Evolutionary conservation across 208 protist genomes (phyloP), one percentile per base, ranked within the genome.

Genomic region (Crithidia brevicula): DNA sequence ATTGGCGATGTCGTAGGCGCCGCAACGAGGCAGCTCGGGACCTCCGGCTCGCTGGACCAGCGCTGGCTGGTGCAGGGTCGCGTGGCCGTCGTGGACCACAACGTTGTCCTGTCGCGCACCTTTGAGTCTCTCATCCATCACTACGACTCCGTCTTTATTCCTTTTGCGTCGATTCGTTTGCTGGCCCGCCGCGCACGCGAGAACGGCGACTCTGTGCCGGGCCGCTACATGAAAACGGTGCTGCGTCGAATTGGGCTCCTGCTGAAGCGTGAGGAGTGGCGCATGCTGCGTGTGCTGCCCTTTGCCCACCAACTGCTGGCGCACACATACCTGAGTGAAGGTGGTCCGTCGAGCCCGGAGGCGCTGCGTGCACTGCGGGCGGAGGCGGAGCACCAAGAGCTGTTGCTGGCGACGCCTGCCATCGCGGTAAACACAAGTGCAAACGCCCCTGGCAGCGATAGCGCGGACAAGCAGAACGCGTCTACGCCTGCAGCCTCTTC

Each of bases 71-170:
- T 92, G 46, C 83, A 96, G 65, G 91, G 91, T 11, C 86, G 91
- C 25, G 87, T 96, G 4, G 91, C 85, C n/a, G 87, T 96, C 1
- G 77, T 94, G 16, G 91, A 96, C 63, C 91, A 94, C 74, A 93
- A 90, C 69, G 83, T 92, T 2, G 20, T 96, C 15, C 80, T 94
- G n/a, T 86, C 81, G 10, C 79, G 87, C n/a, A 77, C 72, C 22
- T 89, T 94, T 34, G 87, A 92, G 43, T 94, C 88, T 11, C 81
- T 96, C 56, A 67, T 85, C 4, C 34, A 65, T 42, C 91, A 96
- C 74, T 96, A 96, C 74, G 91, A 96, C 76, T 82, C 86, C 6
- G 47, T 96, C 22, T 84, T 96, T 43, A 68, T 96, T 20, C 87
- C 91, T 20, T 93, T 91, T 56, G 82, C 88, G 0, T 52, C 74